phyloP scores from a whole-genome alignment of 1,284 basidiomycete genomes.

The Puccinia coronata region DNA sequence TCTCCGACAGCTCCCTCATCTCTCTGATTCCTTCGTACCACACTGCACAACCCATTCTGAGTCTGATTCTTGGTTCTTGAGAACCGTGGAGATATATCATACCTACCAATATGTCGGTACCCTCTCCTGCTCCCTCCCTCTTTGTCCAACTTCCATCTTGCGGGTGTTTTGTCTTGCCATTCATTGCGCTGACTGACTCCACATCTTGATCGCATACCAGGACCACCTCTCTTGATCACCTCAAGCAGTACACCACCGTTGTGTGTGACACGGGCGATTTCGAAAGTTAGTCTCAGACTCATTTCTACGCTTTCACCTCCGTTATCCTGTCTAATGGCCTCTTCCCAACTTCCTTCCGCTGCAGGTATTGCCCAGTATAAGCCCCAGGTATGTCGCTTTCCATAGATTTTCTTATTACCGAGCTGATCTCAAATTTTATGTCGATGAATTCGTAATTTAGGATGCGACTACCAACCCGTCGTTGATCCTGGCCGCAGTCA shows the following conservation, averaged over 20 bases:
- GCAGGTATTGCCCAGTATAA: slow-evolving; percentile 49
- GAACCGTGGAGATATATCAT: slow-evolving; percentile 2
- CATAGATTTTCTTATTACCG: too few relatives aligned
- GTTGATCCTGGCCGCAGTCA: slow-evolving; percentile 83
- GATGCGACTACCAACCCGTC: slow-evolving; percentile 87
- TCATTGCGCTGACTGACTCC: background rate
- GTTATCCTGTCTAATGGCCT: background rate
- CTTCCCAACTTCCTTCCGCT: background rate
- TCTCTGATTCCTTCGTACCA: too few relatives aligned
- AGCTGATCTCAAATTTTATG: too few relatives aligned
- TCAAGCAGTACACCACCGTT: slow-evolving; percentile 86
- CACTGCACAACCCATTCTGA: too few relatives aligned
- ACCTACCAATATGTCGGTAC: background rate
- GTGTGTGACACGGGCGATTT: slow-evolving; percentile 50
- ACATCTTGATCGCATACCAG: background rate
- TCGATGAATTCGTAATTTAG: background rate
- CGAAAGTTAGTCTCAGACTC: slow-evolving; percentile 34
- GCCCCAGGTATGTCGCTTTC: slow-evolving; percentile 30
- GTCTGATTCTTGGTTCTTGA: too few relatives aligned
- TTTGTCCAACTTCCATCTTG: background rate
- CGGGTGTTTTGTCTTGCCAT: background rate
- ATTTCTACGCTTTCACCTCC: background rate
- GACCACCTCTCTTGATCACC: slow-evolving; percentile 81
- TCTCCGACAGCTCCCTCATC: too few relatives aligned
- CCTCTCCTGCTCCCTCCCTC: background rate